A percentile compares a stretch with the other conserved stretches of the same genome.
These are phyloP conservation scores for Berberis thunbergii DNA, from an alignment of 164 flowering plant genomes.

Conservation along the genomic window DNA sequence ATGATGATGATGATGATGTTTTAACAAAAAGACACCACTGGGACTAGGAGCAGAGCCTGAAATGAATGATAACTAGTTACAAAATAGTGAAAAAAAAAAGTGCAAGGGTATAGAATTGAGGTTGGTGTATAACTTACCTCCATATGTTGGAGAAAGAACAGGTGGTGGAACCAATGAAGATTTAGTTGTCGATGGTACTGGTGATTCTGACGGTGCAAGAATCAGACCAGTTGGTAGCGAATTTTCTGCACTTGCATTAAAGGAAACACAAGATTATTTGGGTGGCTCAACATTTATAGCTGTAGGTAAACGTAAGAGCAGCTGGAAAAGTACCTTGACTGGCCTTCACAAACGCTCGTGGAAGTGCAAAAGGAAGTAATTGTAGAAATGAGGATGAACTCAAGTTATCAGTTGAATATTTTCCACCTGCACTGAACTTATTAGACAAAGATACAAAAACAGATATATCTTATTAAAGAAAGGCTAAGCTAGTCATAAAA, in stretches of 20 bases:
- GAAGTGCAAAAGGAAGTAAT: slow-evolving; percentile 1
- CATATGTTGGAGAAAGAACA: slow-evolving; percentile 42
- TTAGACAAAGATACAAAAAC: too few relatives aligned
- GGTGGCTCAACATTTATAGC: not conserved
- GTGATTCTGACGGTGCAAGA: slow-evolving; percentile 20
- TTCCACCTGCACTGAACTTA: not conserved
- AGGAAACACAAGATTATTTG: slow-evolving; percentile 1
- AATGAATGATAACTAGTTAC: slow-evolving; percentile 3
- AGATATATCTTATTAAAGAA: too few relatives aligned
- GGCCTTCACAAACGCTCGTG: slow-evolving; percentile 1
- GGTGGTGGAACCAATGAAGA: slow-evolving; percentile 23
- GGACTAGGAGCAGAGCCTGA: slow-evolving; percentile 38
- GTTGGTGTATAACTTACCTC: slow-evolving; percentile 25
- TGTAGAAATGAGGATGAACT: slow-evolving; percentile 7
- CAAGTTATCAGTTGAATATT: slow-evolving; percentile 1
- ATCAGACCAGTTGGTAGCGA: slow-evolving; percentile 18
- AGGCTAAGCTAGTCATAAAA: too few relatives aligned
- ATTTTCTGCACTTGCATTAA: slow-evolving; percentile 26
- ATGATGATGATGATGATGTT: slow-evolving; percentile 27
- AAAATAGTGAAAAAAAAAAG: not conserved
- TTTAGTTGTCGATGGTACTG: slow-evolving; percentile 6
- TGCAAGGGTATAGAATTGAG: slow-evolving; percentile 4
- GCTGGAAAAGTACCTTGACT: slow-evolving; percentile 10
- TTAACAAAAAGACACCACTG: slow-evolving; percentile 7
- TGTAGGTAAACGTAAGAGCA: slow-evolving; percentile 1